These are phyloP conservation scores for Irpex lacteus DNA, from an alignment of 1,284 basidiomycete genomes.

Conservation along the genomic window DNA sequence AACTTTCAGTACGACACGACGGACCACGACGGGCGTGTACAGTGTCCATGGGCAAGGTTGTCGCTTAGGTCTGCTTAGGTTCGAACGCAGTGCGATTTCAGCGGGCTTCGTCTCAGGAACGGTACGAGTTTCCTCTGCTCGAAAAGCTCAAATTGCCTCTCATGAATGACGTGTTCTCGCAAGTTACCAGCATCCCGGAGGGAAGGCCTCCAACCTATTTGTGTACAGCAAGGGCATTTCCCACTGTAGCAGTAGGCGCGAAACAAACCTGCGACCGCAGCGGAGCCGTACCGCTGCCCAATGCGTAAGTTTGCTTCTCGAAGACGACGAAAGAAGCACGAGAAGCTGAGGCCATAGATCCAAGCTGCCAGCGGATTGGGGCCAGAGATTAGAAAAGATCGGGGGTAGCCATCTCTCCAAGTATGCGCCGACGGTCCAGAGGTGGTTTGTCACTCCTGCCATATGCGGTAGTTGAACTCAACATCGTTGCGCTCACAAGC, in stretches of 20 bases:
- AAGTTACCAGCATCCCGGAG: background rate
- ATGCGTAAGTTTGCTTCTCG: no score
- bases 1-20: no score
- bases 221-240: background rate
- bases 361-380: background rate
- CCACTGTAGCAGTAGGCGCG: background rate
- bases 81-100: background rate
- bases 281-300: background rate
- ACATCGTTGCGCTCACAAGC: no score
- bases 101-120: background rate
- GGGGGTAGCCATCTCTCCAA: background rate
- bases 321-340: no score
- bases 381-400: background rate
- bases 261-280: background rate
- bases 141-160: slow-evolving; percentile 1
- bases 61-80: background rate
- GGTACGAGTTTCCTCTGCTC: background rate
- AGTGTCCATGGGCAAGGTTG: no score
- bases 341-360: background rate
- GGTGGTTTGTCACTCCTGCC: background rate
- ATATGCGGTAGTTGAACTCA: no score
- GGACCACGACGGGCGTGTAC: no score
- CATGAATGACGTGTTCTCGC: background rate
- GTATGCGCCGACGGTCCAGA: background rate
- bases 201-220: no score